phyloP scores from a whole-genome alignment of 768 basidiomycete species.

The Dioszegia crocea region DNA sequence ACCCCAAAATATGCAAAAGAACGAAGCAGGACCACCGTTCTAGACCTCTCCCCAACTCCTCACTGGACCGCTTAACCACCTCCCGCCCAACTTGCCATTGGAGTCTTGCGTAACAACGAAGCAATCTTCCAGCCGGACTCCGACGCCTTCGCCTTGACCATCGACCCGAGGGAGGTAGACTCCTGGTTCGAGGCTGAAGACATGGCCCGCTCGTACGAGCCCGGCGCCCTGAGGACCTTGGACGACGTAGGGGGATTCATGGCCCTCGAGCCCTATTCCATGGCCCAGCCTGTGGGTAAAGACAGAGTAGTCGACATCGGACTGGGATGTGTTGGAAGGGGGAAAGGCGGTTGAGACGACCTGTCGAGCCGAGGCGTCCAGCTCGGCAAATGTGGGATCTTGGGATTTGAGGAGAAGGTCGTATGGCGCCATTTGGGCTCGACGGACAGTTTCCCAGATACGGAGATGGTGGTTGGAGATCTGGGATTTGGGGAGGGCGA shows the following conservation, averaged over 20 bases:
- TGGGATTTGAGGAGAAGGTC: slow-evolving; percentile 52
- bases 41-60: slow-evolving; percentile 22
- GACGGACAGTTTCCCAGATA: slow-evolving; percentile 65
- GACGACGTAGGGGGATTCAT: slow-evolving; percentile 74
- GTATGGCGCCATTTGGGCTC: slow-evolving; percentile 62
- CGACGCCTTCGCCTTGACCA: slow-evolving; percentile 59
- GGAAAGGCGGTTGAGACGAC: slow-evolving; percentile 54
- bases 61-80: slow-evolving; percentile 42
- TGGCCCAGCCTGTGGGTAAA: slow-evolving; percentile 69
- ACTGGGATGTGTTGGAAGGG: not conserved
- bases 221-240: slow-evolving; percentile 59
- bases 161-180: slow-evolving; percentile 51
- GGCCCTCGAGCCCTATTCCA: slow-evolving; percentile 78
- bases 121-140: slow-evolving; percentile 79
- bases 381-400: slow-evolving; percentile 11
- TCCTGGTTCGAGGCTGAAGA: slow-evolving; percentile 77
- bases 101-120: slow-evolving; percentile 23
- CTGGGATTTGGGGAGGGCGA: slow-evolving; percentile 59
- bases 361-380: slow-evolving; percentile 57
- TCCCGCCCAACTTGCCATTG: slow-evolving; percentile 30
- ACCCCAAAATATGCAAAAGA: no score
- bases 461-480: slow-evolving; percentile 58
- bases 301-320: slow-evolving; percentile 23
- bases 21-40: no score
- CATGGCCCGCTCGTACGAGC: slow-evolving; percentile 61